Percentiles rank a stretch among this genome's conserved stretches.
phyloP scores from a whole-genome alignment of 176 grass and related monocot species.

The Hsuehochloa calcarea region DNA sequence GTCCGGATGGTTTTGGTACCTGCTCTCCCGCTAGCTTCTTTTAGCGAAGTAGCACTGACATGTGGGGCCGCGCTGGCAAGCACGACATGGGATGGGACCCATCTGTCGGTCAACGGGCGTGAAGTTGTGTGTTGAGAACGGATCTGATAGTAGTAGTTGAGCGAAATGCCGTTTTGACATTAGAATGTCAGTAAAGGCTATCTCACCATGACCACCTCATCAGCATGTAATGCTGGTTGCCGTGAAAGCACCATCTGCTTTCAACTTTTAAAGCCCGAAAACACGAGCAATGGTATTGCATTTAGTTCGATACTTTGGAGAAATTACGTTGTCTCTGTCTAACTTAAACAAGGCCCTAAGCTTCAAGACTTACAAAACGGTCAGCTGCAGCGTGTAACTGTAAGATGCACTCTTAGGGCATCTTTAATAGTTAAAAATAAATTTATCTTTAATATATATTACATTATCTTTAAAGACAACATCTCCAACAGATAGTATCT shows the following conservation, averaged over 20 bases:
- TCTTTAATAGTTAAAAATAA: too few species aligned
- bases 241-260: not conserved
- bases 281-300: not conserved
- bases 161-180: constrained; percentile 33
- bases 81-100: not conserved
- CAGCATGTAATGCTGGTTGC: not conserved
- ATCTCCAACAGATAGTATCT: too few species aligned
- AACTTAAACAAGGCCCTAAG: not conserved
- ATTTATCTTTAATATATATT: too few species aligned
- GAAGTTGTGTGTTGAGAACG: not conserved
- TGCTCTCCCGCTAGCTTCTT: not conserved
- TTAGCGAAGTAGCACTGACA: not conserved
- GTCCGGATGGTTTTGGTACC: not conserved
- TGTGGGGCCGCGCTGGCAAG: not conserved
- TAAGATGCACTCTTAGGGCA: not conserved
- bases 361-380: not conserved
- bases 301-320: not conserved
- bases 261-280: not conserved
- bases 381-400: not conserved
- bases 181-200: constrained; percentile 31
- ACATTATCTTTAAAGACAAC: too few species aligned
- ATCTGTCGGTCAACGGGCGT: not conserved
- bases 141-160: not conserved
- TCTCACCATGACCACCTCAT: not conserved
- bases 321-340: too few species aligned